These are phyloP conservation scores for Xerocomellus chrysenteron DNA, from an alignment of 768 basidiomycete species.

Conservation along the genomic window DNA sequence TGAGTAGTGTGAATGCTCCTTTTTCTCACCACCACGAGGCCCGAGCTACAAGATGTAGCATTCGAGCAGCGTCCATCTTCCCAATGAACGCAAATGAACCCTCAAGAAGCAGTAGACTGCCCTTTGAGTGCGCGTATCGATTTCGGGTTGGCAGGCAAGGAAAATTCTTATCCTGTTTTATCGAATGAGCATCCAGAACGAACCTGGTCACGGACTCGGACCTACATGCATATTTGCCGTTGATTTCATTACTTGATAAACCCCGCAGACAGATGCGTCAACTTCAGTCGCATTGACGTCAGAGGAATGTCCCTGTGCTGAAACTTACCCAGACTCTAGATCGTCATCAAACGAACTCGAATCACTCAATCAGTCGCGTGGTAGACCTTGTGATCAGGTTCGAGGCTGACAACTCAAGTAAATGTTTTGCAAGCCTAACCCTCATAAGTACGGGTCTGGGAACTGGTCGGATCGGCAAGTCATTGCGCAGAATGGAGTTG, in stretches of 20 bases:
- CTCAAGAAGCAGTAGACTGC: not conserved
- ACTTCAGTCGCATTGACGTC: conserved; percentile 45
- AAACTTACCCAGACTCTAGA: no score
- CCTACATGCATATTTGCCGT: not conserved
- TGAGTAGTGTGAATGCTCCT: not conserved
- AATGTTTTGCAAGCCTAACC: not conserved
- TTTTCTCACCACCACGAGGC: not conserved
- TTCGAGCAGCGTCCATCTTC: not conserved
- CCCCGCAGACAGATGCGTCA: conserved; percentile 47
- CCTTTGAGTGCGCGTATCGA: not conserved
- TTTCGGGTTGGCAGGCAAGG: not conserved
- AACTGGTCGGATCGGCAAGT: not conserved
- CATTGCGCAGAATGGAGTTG: not conserved
- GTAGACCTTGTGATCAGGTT: not conserved
- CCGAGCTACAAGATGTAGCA: not conserved
- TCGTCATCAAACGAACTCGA: no score
- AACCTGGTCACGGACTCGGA: not conserved
- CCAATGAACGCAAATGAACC: not conserved
- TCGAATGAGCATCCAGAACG: not conserved
- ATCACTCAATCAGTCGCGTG: no score
- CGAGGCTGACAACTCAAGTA: not conserved
- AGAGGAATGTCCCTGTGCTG: not conserved
- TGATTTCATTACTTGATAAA: not conserved
- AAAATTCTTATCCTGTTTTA: not conserved
- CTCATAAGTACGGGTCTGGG: not conserved